phyloP scores from a whole-genome alignment of 2,329 filamentous ascomycete genomes.

The Xylariales sp. region DNA sequence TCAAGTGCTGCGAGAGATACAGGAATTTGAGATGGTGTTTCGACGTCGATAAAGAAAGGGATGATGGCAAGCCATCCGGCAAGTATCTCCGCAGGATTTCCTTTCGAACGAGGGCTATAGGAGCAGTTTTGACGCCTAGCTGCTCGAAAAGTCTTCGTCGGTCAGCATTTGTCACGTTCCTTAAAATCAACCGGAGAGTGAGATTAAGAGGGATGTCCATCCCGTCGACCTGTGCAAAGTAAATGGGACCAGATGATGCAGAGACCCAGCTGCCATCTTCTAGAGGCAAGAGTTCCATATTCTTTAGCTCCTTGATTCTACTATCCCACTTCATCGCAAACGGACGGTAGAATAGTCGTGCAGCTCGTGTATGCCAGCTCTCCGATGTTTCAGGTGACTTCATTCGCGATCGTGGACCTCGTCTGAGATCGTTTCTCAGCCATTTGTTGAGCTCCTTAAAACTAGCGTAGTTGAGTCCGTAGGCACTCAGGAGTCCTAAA shows the following conservation, averaged over 20 bases:
- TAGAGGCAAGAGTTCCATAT: slow-evolving; percentile 15
- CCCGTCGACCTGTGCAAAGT: neutral
- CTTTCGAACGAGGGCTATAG: too few relatives aligned
- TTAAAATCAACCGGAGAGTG: too few relatives aligned
- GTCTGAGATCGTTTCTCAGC: slow-evolving; percentile 10
- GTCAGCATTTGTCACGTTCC: too few relatives aligned
- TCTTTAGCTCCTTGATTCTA: neutral
- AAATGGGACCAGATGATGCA: neutral
- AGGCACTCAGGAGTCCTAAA: slow-evolving; percentile 8
- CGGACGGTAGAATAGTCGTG: slow-evolving; percentile 12
- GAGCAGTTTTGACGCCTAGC: too few relatives aligned
- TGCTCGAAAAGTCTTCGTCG: too few relatives aligned
- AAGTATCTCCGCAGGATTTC: too few relatives aligned
- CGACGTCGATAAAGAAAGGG: too few relatives aligned
- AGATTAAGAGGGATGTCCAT: neutral
- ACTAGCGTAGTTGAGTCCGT: slow-evolving; percentile 3
- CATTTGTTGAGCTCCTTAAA: slow-evolving; percentile 7
- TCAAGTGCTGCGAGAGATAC: too few relatives aligned
- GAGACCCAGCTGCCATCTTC: slow-evolving; percentile 14
- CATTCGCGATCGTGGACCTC: slow-evolving; percentile 11
- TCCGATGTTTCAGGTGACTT: slow-evolving; percentile 11
- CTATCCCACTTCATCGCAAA: neutral
- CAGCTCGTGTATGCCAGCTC: slow-evolving; percentile 16
- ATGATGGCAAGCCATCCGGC: too few relatives aligned
- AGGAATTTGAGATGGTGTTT: too few relatives aligned